Base-by-base conservation (phyloP, 306 rosid genomes). In the Castanea mollissima region DNA sequence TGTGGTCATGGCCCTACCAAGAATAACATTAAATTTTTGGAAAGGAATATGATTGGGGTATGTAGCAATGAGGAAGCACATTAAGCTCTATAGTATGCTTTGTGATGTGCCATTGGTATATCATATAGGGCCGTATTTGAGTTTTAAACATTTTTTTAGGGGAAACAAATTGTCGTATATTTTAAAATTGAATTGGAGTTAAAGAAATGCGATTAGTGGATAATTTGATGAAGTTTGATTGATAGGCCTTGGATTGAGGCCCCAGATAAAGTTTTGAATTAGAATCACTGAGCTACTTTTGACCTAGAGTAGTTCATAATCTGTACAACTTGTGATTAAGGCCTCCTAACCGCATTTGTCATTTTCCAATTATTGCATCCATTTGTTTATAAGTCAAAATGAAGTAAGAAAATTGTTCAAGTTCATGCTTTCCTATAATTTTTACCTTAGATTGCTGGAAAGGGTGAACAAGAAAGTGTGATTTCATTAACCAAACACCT, bases 281-380 rank as follows among this genome's bases (percentile, higher is more conserved):
- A 25, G 69, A 81, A 78, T 79, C 75, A 46, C 76, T 78, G 88
- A 74, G 63, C 73, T 62, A 32, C 41, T 2, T 78, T 75, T 32
- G 59, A 81, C 71, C 55, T 49, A 2, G 56, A 46, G 44, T 67
- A 80, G 34, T 62, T 54, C 55, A 6, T 16, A 7, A 71, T 70
- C 35, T 73, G 35, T 71, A 67, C 69, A 2, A 38, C 20, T 75
- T 57, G 12, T 75, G 78, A 71, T 64, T 55, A 63, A 29, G 68
- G 69, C 78, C 51, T 46, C 80, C 62, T 62, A 32, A 82, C 75
- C 75, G 67, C 21, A 32, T 14, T 64, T 68, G 52, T 35, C 52
- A 19, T 19, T n/a, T 68, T 18, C 59, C 68, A 46, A 79, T 82
- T 76, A 79, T 68, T 72, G 63, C 74, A 18, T 35, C 79, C 64